Evolutionary conservation across 73 alveolate species (phyloP), one percentile per base, ranked within the genome.

Genomic region (Tetrahymena thermophila): DNA sequence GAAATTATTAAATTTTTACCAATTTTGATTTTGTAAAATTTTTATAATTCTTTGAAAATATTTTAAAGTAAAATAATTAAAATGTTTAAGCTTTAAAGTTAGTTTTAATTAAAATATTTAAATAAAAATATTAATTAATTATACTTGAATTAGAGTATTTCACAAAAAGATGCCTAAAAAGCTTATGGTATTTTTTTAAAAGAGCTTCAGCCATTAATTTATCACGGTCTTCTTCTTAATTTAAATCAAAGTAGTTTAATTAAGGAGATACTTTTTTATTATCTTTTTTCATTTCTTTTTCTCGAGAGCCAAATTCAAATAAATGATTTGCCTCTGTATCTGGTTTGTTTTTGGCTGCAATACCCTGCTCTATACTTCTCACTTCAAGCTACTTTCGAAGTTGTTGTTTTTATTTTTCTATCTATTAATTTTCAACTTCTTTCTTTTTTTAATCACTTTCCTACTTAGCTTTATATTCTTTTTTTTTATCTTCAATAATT

Each of bases 181-280:
- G 93, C 89, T 95, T 97, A 42, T 93, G 89, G 58, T 94, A 97
- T 93, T 95, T 98, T 94, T 96, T 98, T 97, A 98, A 96, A 40
- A 94, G 94, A 58, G 94, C 35, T 35, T 94, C 95, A 13, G 96
- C 97, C 25, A 96, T 94, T 55, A 94, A 97, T n/a, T 93, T 96
- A 31, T 98, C 99, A 93, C 99, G 95, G 34, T 96, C 97, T 84
- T 98, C 99, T 85, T 98, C 99, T 56, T 94, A 93, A 28, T 96
- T 96, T 11, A 97, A 94, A 58, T 97, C 98, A 56, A 97, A 89
- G 15, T 97, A 95, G 43, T 94, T 95, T 17, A 35, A 50, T 85
- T 95, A 96, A 40, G 95, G 93, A 94, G 43, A 16, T 3, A 93
- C 96, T 56, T 96, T 94, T 43, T 97, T 85, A 43, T 71, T 71